phyloP scores from a whole-genome alignment of 2,329 filamentous ascomycete genomes.

The Scytalidium lignicola region DNA sequence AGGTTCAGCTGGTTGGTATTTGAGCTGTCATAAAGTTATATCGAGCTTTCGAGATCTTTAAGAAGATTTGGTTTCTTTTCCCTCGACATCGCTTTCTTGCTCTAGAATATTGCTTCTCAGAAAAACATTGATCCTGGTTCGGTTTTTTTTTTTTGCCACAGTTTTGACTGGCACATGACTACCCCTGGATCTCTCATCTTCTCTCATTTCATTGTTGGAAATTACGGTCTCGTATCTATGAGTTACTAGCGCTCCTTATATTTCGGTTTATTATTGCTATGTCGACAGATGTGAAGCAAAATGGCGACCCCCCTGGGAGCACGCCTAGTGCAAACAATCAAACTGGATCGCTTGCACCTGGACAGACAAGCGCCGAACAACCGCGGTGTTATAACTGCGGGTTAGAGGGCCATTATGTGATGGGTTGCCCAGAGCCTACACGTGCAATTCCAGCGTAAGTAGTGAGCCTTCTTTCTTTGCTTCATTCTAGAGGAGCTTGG shows the following conservation, averaged over 20 bases:
- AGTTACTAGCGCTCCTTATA: neutral
- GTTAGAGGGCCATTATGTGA: slow-evolving; percentile 43
- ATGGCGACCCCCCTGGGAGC: slow-evolving; percentile 4
- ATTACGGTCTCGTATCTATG: neutral
- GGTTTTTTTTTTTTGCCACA: no score
- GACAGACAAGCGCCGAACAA: slow-evolving; percentile 14
- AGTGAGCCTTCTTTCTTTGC: slow-evolving; percentile 4
- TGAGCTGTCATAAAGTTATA: no score
- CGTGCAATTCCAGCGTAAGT: slow-evolving; percentile 47
- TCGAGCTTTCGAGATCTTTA: no score
- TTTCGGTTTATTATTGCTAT: neutral
- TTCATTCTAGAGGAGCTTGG: slow-evolving; percentile 1
- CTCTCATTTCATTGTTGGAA: neutral
- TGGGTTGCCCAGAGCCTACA: slow-evolving; percentile 48
- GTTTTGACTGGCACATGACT: neutral
- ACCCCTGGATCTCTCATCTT: neutral
- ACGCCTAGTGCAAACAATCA: slow-evolving; percentile 16
- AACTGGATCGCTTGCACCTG: slow-evolving; percentile 20
- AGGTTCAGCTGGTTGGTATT: no score
- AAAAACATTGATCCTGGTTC: neutral
- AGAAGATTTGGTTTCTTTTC: neutral
- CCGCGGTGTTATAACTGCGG: slow-evolving; percentile 51
- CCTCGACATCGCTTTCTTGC: neutral
- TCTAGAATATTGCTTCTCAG: neutral
- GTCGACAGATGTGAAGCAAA: slow-evolving; percentile 30